Base-by-base conservation (phyloP, 495 filamentous ascomycete genomes). In the Aspergillus ellipticus region DNA sequence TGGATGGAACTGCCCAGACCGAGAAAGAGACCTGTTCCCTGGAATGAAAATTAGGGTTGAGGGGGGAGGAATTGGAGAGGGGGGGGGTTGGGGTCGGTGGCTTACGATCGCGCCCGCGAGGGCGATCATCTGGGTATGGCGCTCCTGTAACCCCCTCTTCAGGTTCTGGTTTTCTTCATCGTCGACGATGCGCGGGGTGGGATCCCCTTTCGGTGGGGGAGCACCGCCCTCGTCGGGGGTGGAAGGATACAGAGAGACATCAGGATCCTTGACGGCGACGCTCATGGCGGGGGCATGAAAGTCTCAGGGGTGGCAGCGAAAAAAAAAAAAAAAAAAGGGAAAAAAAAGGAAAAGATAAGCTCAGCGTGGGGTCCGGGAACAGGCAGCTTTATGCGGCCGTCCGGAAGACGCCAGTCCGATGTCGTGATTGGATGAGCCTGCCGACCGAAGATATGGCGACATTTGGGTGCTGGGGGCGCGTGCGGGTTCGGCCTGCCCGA, bases 11-110 rank as follows among this genome's bases (percentile, higher is more conserved):
- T 72, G 43, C 84, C 84, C 4, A 78, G 76, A 33, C 84, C 81
- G 15, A 87, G 74, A 53, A 88, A 83, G 9, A 88, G 74, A 49
- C 84, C 85, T 4, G 84, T 86, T 22, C 83, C 81, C 71, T 73
- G 57, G 24, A 28, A 28, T 28, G 24, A 7, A 28, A 28, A 28
- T 28, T 22, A 22, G 42, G n/a, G 20, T 42, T 45, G 10, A 22
- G 22, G 42, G n/a, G 4, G 16, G 22, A 20, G n/a, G 19, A 45
- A 47, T 43, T 3, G 19, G 41, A 8, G n/a, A 17, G 6, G 41
- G 41, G 41, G 10, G 6, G 41, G 5, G 22, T 13, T 35, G 28
- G 13, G 35, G 16, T 29, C 28, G 17, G 6, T 10, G 42, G 33
- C 69, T 20, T 65, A 74, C 71, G 59, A 86, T 84, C 10, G 81